Percentiles rank a stretch among this genome's conserved stretches.
These are phyloP conservation scores for Tranzscheliella williamsii DNA, from an alignment of 1,284 basidiomycete genomes.

Conservation along the genomic window DNA sequence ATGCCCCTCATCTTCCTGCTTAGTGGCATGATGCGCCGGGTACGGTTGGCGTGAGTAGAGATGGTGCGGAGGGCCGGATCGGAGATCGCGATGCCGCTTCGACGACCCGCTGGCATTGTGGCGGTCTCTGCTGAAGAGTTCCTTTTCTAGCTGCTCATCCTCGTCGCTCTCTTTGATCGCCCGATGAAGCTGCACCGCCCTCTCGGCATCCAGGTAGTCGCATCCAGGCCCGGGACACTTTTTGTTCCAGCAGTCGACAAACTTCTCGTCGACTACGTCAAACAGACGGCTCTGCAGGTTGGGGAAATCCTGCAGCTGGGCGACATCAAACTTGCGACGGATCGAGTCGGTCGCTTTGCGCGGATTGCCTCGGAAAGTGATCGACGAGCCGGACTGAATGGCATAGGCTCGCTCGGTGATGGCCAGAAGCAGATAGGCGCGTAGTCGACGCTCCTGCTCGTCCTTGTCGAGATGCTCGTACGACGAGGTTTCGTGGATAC, in stretches of 20 bases:
- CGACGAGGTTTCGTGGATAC: conserved; percentile 47
- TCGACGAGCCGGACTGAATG: conserved; percentile 41
- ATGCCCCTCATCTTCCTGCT: background rate
- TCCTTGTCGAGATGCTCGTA: conserved; percentile 51
- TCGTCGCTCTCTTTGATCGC: conserved; percentile 41
- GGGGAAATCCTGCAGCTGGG: conserved; percentile 47
- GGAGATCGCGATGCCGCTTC: conserved; percentile 13
- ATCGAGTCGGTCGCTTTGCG: conserved; percentile 35
- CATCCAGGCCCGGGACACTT: conserved; percentile 41
- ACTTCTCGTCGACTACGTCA: conserved; percentile 49
- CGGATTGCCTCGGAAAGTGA: conserved; percentile 48
- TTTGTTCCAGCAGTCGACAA: conserved; percentile 54
- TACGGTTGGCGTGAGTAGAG: background rate
- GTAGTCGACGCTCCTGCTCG: conserved; percentile 51
- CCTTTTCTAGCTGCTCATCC: conserved; percentile 28
- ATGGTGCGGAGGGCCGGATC: background rate
- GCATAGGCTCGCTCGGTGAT: conserved; percentile 56
- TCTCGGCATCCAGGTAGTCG: conserved; percentile 27
- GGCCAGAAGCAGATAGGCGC: conserved; percentile 53
- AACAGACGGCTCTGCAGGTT: conserved; percentile 36
- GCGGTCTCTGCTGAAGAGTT: background rate
- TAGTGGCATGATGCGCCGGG: background rate
- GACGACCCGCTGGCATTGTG: background rate
- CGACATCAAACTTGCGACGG: conserved; percentile 31
- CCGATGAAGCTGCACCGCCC: conserved; percentile 36